Conservation (phyloP, 495 filamentous ascomycete genomes). For the Penicillium subrubescens region DNA sequence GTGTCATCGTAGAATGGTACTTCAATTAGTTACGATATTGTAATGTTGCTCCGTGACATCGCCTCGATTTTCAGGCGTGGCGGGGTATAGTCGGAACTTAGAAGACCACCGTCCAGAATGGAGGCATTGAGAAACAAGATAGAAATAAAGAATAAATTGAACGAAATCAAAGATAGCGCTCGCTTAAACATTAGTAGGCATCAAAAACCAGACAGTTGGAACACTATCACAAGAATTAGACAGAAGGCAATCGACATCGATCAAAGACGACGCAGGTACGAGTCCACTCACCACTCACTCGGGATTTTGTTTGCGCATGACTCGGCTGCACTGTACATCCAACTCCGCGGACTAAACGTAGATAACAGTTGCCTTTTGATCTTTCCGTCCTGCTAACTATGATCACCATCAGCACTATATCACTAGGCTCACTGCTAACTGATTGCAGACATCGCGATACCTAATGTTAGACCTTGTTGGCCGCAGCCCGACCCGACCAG, state of each 20-base stretch:
- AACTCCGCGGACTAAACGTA: neutral
- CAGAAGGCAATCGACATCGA: neutral
- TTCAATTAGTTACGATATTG: neutral
- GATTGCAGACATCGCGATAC: neutral
- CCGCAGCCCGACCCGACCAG: neutral
- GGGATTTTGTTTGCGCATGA: conserved; percentile 11
- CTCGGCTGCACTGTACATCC: conserved; percentile 6
- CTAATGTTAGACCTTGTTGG: neutral
- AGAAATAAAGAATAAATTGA: neutral
- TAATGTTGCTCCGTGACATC: neutral
- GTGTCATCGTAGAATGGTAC: neutral
- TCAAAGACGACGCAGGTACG: conserved; percentile 21
- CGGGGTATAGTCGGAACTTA: neutral
- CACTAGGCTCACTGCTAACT: neutral
- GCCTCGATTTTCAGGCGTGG: neutral
- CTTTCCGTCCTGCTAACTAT: neutral
- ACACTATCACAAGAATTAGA: neutral
- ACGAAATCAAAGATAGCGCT: neutral
- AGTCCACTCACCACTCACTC: neutral
- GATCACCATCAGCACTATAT: neutral
- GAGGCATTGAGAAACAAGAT: neutral
- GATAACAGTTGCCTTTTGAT: neutral
- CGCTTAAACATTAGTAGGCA: neutral
- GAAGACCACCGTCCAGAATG: neutral
- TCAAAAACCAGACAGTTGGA: neutral